Evolutionary conservation across 306 rosid genomes (phyloP).

Genomic region (Trichosanthes cucumerina): DNA sequence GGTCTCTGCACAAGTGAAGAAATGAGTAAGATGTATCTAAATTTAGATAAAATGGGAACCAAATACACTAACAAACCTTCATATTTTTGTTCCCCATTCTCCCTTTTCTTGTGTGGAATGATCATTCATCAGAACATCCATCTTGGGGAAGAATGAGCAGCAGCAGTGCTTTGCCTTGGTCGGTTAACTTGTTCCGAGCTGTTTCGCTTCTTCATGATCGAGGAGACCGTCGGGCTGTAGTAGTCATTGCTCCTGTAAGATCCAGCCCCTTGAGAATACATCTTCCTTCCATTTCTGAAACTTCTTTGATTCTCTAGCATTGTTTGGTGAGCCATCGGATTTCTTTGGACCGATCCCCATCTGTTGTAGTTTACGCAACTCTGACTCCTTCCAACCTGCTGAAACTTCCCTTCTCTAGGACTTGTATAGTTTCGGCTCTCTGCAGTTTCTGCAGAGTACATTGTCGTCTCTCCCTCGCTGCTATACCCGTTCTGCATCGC

Average conservation of each 20-base stretch:
- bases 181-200: slow-evolving; percentile 45
- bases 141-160: slow-evolving; percentile 93
- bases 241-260: slow-evolving; percentile 90
- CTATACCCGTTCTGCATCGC: slow-evolving; percentile 59
- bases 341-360: slow-evolving; percentile 56
- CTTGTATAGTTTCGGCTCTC: slow-evolving; percentile 79
- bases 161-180: slow-evolving; percentile 63
- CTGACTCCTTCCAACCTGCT: slow-evolving; percentile 87
- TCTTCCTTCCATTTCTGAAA: slow-evolving; percentile 65
- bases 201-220: slow-evolving; percentile 74
- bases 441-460: slow-evolving; percentile 98
- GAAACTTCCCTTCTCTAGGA: slow-evolving; percentile 64
- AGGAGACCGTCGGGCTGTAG: slow-evolving; percentile 85
- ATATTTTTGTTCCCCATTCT: background rate
- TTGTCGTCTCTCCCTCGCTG: slow-evolving; percentile 93
- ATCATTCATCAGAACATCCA: slow-evolving; percentile 53
- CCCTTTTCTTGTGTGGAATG: background rate
- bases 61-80: slow-evolving; percentile 9
- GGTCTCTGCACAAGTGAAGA: slow-evolving; percentile 27
- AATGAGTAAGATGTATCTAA: slow-evolving; percentile 6
- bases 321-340: slow-evolving; percentile 45
- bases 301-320: slow-evolving; percentile 68
- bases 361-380: slow-evolving; percentile 85
- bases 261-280: slow-evolving; percentile 82
- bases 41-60: slow-evolving; percentile 17